phyloP scores from a whole-genome alignment of 495 filamentous ascomycete species.

The Aspergillus mulundensis region DNA sequence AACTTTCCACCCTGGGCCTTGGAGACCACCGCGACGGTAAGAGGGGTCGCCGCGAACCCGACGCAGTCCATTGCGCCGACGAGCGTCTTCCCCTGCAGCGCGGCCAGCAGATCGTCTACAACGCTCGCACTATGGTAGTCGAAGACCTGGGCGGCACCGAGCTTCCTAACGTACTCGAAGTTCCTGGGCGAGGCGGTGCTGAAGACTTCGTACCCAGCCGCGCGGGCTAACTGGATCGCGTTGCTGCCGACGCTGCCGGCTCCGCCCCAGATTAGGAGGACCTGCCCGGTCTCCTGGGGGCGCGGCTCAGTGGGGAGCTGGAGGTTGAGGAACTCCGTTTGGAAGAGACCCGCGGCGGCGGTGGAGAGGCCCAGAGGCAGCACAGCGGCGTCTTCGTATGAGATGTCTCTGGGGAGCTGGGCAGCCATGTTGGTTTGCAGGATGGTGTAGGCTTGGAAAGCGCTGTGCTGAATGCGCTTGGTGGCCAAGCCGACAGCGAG shows the following conservation, averaged over 20 bases:
- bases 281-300: conserved; percentile 25
- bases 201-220: conserved; percentile 57
- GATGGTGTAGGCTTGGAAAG: conserved; percentile 29
- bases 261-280: conserved; percentile 58
- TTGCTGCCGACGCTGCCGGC: conserved; percentile 54
- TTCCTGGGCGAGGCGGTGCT: conserved; percentile 52
- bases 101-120: conserved; percentile 22
- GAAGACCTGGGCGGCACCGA: conserved; percentile 55
- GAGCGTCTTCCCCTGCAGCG: conserved; percentile 21
- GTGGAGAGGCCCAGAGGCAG: conserved; percentile 48
- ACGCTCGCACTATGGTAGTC: conserved; percentile 49
- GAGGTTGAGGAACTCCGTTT: conserved; percentile 39
- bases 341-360: conserved; percentile 51
- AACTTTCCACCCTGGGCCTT: conserved; percentile 13
- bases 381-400: conserved; percentile 31
- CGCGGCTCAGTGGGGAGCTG: conserved; percentile 27
- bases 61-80: conserved; percentile 28
- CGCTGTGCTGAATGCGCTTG: conserved; percentile 19
- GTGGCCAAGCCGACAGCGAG: conserved; percentile 12
- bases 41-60: conserved; percentile 6
- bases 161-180: conserved; percentile 43
- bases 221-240: conserved; percentile 58
- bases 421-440: conserved; percentile 12
- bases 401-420: conserved; percentile 8
- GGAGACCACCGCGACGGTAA: conserved; percentile 18